A percentile compares a stretch with the other conserved stretches of the same genome.
Evolutionary conservation across 257 asterid genomes (phyloP).

Genomic region (Mentha longifolia): DNA sequence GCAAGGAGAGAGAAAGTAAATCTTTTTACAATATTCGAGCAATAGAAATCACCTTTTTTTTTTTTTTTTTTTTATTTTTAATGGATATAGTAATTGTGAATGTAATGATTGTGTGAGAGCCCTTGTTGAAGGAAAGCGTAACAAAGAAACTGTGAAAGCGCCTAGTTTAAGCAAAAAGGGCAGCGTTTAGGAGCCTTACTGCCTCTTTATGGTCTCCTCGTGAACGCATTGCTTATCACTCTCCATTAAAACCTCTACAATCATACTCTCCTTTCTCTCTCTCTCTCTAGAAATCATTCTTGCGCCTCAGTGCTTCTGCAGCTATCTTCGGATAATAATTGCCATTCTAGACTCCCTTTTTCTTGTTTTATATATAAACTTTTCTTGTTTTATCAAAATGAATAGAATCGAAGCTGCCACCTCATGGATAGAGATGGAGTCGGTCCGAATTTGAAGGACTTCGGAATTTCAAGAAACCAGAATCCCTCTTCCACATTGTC

Average conservation of each 20-base stretch:
- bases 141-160: slow-evolving; percentile 33
- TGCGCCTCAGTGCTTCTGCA: slow-evolving; percentile 41
- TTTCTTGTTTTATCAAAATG: slow-evolving; percentile 43
- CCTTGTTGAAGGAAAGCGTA: slow-evolving; percentile 57
- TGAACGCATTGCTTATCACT: slow-evolving; percentile 29
- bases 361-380: slow-evolving; percentile 30
- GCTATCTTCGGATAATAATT: slow-evolving; percentile 43
- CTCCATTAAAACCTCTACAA: slow-evolving; percentile 27
- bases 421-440: slow-evolving; percentile 53
- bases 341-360: slow-evolving; percentile 42
- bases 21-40: slow-evolving; percentile 4
- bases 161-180: slow-evolving; percentile 46
- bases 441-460: slow-evolving; percentile 34
- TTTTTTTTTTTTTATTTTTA: slow-evolving; percentile 9
- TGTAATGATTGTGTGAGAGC: slow-evolving; percentile 50
- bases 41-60: neutral
- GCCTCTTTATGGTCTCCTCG: slow-evolving; percentile 28
- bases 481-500: slow-evolving; percentile 42
- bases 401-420: slow-evolving; percentile 36
- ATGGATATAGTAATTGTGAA: slow-evolving; percentile 41
- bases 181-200: slow-evolving; percentile 37
- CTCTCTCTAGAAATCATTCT: slow-evolving; percentile 35
- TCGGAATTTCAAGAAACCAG: neutral
- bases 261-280: slow-evolving; percentile 9
- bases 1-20: neutral